Conservation (phyloP, 106 monocot species). For the Amphibolis antarctica region DNA sequence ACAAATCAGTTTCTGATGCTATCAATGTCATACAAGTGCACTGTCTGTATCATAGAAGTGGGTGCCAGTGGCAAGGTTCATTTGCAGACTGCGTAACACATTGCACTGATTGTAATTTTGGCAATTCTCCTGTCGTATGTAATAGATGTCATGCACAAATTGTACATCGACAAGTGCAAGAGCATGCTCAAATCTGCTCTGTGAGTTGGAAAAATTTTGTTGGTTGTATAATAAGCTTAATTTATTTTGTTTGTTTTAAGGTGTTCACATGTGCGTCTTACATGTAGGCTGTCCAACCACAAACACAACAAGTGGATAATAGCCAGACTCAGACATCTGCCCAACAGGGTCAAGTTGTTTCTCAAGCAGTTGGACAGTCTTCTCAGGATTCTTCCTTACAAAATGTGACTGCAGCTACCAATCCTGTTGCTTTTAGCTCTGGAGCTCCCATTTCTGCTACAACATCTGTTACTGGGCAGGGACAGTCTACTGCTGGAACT, state of each 20-base stretch:
- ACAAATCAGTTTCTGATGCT: constrained; percentile 57
- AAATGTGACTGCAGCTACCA: constrained; percentile 4
- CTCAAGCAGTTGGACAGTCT: constrained; percentile 6
- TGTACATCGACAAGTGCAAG: constrained; percentile 93
- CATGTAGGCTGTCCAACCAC: constrained; percentile 68
- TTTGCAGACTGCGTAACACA: constrained; percentile 70
- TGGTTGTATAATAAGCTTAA: background rate
- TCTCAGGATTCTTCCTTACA: constrained; percentile 26
- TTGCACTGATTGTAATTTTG: constrained; percentile 61
- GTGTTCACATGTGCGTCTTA: background rate
- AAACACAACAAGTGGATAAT: constrained; percentile 46
- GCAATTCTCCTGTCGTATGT: constrained; percentile 93
- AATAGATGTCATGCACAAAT: constrained; percentile 89
- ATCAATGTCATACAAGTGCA: constrained; percentile 74
- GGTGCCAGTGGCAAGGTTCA: constrained; percentile 89
- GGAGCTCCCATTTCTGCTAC: constrained; percentile 5
- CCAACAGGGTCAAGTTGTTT: constrained; percentile 12
- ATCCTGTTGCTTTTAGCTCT: constrained; percentile 3
- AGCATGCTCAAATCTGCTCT: constrained; percentile 87
- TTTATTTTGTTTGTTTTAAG: background rate
- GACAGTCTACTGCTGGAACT: constrained; percentile 21
- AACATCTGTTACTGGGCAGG: constrained; percentile 4
- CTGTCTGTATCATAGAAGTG: constrained; percentile 79
- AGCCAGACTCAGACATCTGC: constrained; percentile 27
- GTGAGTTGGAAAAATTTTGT: constrained; percentile 27